phyloP scores from a whole-genome alignment of 164 flowering plant species.

The Tinospora cordifolia region DNA sequence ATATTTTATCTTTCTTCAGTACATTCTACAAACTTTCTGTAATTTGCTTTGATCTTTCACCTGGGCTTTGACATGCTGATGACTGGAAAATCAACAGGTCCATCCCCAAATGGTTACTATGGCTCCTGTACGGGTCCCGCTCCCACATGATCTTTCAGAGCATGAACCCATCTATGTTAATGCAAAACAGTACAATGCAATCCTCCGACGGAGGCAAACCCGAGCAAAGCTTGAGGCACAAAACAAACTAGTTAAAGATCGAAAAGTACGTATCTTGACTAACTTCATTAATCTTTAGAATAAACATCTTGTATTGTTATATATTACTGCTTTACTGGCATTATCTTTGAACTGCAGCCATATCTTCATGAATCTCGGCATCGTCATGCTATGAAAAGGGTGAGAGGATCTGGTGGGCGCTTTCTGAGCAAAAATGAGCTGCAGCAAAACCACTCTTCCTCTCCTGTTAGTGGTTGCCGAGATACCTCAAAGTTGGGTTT shows the following conservation, averaged over 20 bases:
- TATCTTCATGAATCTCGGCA: constrained; percentile 91
- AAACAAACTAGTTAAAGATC: constrained; percentile 56
- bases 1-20: background rate
- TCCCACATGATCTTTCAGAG: constrained; percentile 58
- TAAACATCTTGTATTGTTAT: background rate
- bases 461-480: constrained; percentile 10
- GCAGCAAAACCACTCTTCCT: constrained; percentile 23
- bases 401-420: constrained; percentile 85
- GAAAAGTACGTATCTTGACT: constrained; percentile 43
- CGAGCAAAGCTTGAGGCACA: constrained; percentile 87
- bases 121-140: constrained; percentile 50
- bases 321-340: background rate
- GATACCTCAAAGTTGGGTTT: constrained; percentile 11
- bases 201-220: constrained; percentile 65
- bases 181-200: constrained; percentile 75
- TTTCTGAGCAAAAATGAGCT: constrained; percentile 62
- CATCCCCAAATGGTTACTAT: constrained; percentile 52
- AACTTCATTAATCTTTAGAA: background rate
- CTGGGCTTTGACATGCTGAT: background rate
- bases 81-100: constrained; percentile 19
- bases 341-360: constrained; percentile 35
- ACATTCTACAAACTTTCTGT: background rate
- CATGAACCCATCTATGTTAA: constrained; percentile 81
- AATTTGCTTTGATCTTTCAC: background rate
- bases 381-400: constrained; percentile 72